These are phyloP conservation scores for Annona cherimola DNA, from an alignment of 164 flowering plant species.

Conservation along the genomic window DNA sequence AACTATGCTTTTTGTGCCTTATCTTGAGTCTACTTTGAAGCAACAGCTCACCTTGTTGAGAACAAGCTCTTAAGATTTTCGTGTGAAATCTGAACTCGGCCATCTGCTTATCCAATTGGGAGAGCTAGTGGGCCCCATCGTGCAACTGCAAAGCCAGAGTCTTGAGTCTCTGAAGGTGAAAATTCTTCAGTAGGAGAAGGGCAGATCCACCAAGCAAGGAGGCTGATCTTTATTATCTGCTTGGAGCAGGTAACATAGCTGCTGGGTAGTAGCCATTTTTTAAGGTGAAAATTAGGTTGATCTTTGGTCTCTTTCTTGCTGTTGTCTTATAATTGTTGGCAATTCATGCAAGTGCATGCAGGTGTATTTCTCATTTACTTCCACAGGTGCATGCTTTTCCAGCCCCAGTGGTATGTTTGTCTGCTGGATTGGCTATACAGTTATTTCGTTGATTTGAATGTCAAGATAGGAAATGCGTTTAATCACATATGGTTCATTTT, in stretches of 20 bases:
- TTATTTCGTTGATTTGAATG: not conserved
- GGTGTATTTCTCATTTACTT: not conserved
- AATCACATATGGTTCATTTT: not conserved
- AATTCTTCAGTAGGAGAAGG: constrained; percentile 1
- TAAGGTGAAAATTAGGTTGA: constrained; percentile 7
- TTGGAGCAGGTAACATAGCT: constrained; percentile 15
- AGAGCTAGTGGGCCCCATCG: not conserved
- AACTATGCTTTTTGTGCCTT: not conserved
- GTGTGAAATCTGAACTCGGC: constrained; percentile 2
- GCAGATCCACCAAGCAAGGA: constrained; percentile 9
- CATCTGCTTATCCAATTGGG: constrained; percentile 1
- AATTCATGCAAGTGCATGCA: not conserved
- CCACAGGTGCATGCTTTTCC: constrained; percentile 1
- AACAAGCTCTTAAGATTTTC: constrained; percentile 3
- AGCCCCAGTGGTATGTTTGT: not conserved
- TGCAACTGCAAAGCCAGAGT: constrained; percentile 4
- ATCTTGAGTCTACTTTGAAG: not conserved
- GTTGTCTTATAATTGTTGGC: constrained; percentile 4
- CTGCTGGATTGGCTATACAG: not conserved
- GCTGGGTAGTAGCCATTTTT: constrained; percentile 16
- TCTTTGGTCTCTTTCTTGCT: constrained; percentile 2
- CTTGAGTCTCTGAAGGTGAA: not conserved
- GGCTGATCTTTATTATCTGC: constrained; percentile 13
- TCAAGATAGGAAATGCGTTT: not conserved
- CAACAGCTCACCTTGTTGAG: not conserved